These are phyloP conservation scores for Plasmopara halstedii DNA, from an alignment of 352 stramenopile species.

Conservation along the genomic window DNA sequence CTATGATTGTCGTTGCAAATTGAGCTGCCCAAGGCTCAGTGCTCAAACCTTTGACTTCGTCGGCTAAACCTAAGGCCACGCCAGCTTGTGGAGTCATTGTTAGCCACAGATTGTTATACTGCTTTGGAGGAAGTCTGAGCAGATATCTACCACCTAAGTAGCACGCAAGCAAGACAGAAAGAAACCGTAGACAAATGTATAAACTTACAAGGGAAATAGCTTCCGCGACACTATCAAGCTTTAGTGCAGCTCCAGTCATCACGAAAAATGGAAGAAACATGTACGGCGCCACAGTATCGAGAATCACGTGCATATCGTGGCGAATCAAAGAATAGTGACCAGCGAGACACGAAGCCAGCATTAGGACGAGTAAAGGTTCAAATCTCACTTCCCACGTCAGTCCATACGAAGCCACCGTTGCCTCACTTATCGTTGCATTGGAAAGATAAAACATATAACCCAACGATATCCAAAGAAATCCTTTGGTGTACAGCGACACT, in stretches of 20 bases:
- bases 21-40: conserved; percentile 43
- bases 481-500: conserved; percentile 47
- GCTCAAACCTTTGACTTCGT: conserved; percentile 47
- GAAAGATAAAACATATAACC: conserved; percentile 58
- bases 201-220: conserved; percentile 59
- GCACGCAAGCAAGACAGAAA: conserved; percentile 53
- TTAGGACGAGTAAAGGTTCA: conserved; percentile 60
- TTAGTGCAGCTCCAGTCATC: conserved; percentile 63
- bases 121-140: conserved; percentile 40
- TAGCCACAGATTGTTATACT: conserved; percentile 74
- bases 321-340: conserved; percentile 54
- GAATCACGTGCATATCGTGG: conserved; percentile 73
- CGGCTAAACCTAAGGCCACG: conserved; percentile 53
- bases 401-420: conserved; percentile 35
- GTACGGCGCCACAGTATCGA: conserved; percentile 58
- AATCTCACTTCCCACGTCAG: conserved; percentile 65
- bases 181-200: conserved; percentile 49
- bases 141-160: conserved; percentile 55
- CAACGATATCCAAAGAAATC: conserved; percentile 54
- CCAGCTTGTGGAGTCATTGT: conserved; percentile 67
- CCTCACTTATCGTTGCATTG: conserved; percentile 36
- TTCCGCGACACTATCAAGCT: conserved; percentile 52
- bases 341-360: conserved; percentile 53
- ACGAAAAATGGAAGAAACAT: conserved; percentile 76
- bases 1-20: conserved; percentile 57